Evolutionary conservation across 257 asterid species (phyloP).

Genomic region (Jaltomata sinuosa): DNA sequence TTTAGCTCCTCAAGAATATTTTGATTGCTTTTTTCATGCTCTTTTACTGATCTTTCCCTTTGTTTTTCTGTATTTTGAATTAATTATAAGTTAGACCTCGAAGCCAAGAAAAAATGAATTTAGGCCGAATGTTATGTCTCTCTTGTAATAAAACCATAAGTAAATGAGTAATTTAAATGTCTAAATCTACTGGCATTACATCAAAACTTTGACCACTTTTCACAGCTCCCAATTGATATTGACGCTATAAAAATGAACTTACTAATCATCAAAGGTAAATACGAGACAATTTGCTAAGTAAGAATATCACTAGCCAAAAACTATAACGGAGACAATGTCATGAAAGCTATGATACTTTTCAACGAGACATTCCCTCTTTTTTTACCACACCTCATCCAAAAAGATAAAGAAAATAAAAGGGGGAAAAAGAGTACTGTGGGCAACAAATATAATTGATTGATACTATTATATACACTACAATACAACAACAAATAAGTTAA

Average conservation of each 20-base stretch:
- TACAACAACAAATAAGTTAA: conserved; percentile 7
- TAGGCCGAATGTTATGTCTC: not conserved
- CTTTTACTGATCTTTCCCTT: not conserved
- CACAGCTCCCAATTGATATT: not conserved
- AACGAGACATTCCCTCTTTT: not conserved
- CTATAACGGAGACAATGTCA: not conserved
- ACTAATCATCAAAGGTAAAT: not conserved
- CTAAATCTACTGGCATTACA: not conserved
- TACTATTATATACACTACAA: conserved; percentile 16
- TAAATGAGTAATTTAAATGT: not conserved
- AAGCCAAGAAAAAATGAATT: not conserved
- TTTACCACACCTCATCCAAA: not conserved
- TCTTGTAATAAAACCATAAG: not conserved
- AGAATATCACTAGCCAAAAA: not conserved
- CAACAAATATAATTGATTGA: conserved; percentile 10
- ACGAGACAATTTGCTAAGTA: not conserved
- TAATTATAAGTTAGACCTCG: not conserved
- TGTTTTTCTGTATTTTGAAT: not conserved
- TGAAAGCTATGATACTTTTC: not conserved
- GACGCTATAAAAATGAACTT: not conserved
- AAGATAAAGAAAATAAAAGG: not conserved
- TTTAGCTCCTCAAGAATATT: not conserved
- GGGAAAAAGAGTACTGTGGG: not conserved
- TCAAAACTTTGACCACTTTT: not conserved
- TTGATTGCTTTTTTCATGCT: not conserved